These are phyloP conservation scores for Colletotrichum graminicola DNA, from an alignment of 2,329 filamentous ascomycete species.

Conservation along the genomic window DNA sequence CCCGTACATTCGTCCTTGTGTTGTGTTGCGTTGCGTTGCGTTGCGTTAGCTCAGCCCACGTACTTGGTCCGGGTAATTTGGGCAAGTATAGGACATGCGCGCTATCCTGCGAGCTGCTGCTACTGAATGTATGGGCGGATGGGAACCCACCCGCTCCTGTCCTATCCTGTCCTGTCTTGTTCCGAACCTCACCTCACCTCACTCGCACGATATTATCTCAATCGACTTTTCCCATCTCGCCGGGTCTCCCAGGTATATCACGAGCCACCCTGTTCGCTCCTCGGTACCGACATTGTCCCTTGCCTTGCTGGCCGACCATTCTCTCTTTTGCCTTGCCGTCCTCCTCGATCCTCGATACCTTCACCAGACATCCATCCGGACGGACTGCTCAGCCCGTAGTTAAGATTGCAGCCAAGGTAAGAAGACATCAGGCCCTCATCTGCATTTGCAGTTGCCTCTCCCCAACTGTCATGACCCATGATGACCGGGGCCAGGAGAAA, in stretches of 20 bases:
- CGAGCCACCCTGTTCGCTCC: not conserved
- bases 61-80: not conserved
- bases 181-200: not conserved
- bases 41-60: not conserved
- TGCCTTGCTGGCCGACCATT: not conserved
- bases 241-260: not conserved
- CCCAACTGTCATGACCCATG: conserved; percentile 2
- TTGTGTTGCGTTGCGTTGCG: not conserved
- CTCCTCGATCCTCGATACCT: conserved; percentile 8
- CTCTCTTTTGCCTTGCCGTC: not conserved
- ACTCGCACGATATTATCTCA: not conserved
- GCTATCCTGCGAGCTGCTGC: not conserved
- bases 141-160: not conserved
- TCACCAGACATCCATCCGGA: not conserved
- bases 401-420: conserved; percentile 8
- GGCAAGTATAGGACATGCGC: not conserved
- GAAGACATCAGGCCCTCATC: not conserved
- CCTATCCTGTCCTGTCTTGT: not conserved
- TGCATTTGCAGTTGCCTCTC: conserved; percentile 6
- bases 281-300: not conserved
- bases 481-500: conserved; percentile 4
- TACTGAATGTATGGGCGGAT: not conserved
- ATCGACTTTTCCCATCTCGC: not conserved
- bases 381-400: not conserved
- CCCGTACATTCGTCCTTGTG: not conserved